These are phyloP conservation scores for Macrolepiota fuliginosa DNA, from an alignment of 768 basidiomycete genomes.

Conservation along the genomic window DNA sequence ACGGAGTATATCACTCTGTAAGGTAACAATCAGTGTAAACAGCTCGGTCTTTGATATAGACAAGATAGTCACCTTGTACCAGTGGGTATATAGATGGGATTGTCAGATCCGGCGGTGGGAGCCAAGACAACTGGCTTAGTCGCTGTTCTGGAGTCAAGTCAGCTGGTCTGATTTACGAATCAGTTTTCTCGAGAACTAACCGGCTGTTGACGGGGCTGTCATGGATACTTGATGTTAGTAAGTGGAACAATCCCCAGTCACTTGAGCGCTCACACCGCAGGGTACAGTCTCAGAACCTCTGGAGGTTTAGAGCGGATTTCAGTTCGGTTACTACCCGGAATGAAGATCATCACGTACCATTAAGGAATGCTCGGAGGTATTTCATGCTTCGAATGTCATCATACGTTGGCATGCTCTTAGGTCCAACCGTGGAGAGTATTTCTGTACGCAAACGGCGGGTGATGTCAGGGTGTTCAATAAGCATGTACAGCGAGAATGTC, in stretches of 20 bases:
- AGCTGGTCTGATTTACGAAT: background rate
- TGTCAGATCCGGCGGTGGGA: conserved; percentile 6
- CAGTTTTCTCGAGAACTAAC: background rate
- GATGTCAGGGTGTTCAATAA: conserved; percentile 36
- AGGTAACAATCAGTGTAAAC: background rate
- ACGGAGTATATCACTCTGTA: conserved; percentile 25
- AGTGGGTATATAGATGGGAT: conserved; percentile 23
- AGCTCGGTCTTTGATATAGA: background rate
- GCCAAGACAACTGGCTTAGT: conserved; percentile 18
- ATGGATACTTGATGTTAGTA: background rate
- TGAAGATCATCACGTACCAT: conserved; percentile 15
- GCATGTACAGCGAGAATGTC: conserved; percentile 39
- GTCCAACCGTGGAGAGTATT: conserved; percentile 32
- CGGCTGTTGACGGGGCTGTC: conserved; percentile 6
- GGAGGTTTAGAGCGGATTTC: background rate
- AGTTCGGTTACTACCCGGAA: background rate
- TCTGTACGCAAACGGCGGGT: conserved; percentile 34
- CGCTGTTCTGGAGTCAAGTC: conserved; percentile 7
- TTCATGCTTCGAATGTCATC: conserved; percentile 44
- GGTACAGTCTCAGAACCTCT: conserved; percentile 17
- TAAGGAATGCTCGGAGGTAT: conserved; percentile 23
- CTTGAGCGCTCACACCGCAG: conserved; percentile 14
- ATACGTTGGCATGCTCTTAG: conserved; percentile 30
- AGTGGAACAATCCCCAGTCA: background rate
- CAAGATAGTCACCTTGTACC: conserved; percentile 17